Evolutionary conservation across 1,284 basidiomycete genomes (phyloP).

Genomic region (Trichosporon sp.): DNA sequence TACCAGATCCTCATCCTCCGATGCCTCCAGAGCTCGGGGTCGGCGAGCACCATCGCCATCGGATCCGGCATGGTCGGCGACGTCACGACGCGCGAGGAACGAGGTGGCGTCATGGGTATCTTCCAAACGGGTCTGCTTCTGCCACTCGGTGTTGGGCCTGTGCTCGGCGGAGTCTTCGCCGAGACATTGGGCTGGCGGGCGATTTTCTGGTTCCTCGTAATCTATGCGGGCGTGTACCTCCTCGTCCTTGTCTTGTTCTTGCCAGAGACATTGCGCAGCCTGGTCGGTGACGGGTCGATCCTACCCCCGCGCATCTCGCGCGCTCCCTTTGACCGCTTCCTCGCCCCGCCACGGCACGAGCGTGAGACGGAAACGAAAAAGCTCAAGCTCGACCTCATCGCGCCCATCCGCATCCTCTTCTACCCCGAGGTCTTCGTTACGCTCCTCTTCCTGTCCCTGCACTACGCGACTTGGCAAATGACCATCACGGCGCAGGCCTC

Average conservation of each 20-base stretch:
- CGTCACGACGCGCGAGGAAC: slow-evolving; percentile 5
- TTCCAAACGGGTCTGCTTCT: not conserved
- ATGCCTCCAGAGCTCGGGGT: slow-evolving; percentile 7
- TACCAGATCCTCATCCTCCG: slow-evolving; percentile 10
- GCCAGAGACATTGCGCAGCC: slow-evolving; percentile 58
- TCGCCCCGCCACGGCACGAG: not conserved
- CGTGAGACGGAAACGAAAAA: slow-evolving; percentile 3
- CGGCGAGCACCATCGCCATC: slow-evolving; percentile 11
- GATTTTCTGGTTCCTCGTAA: slow-evolving; percentile 37
- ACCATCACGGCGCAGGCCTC: slow-evolving; percentile 62
- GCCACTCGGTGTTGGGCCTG: slow-evolving; percentile 17
- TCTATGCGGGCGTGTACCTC: slow-evolving; percentile 29
- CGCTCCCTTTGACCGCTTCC: slow-evolving; percentile 50
- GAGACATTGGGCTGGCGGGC: slow-evolving; percentile 40
- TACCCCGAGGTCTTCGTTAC: slow-evolving; percentile 60
- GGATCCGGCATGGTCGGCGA: slow-evolving; percentile 15
- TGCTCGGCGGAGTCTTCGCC: slow-evolving; percentile 32
- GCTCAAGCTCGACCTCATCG: slow-evolving; percentile 41
- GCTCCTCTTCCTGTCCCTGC: slow-evolving; percentile 57
- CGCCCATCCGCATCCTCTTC: slow-evolving; percentile 61
- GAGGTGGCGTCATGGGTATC: not conserved
- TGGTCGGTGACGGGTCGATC: slow-evolving; percentile 42
- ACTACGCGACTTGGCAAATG: slow-evolving; percentile 61
- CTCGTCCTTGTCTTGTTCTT: slow-evolving; percentile 50
- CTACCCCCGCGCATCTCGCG: slow-evolving; percentile 27